A percentile compares a stretch with the other conserved stretches of the same genome.
These are phyloP conservation scores for Solanum piurae DNA, from an alignment of 257 asterid genomes.

Conservation along the genomic window DNA sequence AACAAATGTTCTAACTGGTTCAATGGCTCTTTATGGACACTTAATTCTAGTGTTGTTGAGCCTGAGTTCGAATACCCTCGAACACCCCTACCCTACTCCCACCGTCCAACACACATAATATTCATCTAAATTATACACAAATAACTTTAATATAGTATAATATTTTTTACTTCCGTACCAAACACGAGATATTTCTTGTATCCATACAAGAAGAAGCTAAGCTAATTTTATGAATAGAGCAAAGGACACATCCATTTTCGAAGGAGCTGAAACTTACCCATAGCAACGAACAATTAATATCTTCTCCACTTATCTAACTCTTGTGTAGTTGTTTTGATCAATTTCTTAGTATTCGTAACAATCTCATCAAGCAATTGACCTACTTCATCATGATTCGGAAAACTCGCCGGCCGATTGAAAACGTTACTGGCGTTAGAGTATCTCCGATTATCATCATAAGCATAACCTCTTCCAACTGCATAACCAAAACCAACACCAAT, in stretches of 20 bases:
- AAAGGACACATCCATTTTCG: background rate
- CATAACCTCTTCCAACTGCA: constrained; percentile 72
- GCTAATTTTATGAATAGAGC: background rate
- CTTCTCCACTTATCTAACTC: constrained; percentile 38
- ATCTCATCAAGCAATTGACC: constrained; percentile 5
- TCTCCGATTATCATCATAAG: constrained; percentile 46
- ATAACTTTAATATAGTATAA: background rate
- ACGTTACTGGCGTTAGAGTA: constrained; percentile 45
- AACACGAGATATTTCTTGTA: background rate
- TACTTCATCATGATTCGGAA: constrained; percentile 29
- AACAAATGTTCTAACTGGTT: background rate
- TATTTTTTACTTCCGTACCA: background rate
- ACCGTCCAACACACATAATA: background rate
- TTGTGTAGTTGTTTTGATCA: constrained; percentile 27
- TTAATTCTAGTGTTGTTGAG: background rate
- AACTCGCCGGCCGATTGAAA: constrained; percentile 15
- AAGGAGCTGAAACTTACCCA: background rate
- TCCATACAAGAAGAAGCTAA: background rate
- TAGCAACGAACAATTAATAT: background rate
- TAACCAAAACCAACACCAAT: constrained; percentile 84
- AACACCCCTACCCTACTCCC: background rate
- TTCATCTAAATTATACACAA: background rate
- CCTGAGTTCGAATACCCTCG: background rate
- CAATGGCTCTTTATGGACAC: background rate
- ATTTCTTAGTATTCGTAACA: background rate